These are phyloP conservation scores for Stachybotrys chlorohalonatus DNA, from an alignment of 2,329 filamentous ascomycete genomes.

Conservation along the genomic window DNA sequence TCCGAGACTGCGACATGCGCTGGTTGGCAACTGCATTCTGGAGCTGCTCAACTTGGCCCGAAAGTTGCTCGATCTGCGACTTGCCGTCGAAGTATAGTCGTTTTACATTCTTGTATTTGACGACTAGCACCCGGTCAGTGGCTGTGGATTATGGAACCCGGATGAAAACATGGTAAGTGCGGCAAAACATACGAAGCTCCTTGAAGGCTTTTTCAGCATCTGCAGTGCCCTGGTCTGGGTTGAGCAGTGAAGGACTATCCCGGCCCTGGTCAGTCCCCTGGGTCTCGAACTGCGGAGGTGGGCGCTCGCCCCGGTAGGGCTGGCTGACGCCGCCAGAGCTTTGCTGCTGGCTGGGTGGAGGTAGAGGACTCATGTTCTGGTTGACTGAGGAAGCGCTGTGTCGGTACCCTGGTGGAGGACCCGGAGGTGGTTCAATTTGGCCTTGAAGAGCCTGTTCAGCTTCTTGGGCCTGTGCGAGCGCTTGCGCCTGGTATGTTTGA, in stretches of 20 bases:
- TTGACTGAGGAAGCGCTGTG: conserved; percentile 36
- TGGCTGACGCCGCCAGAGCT: conserved; percentile 15
- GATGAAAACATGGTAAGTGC: background rate
- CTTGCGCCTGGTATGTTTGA: background rate
- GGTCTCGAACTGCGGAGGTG: conserved; percentile 35
- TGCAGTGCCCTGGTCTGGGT: conserved; percentile 28
- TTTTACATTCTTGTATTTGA: conserved; percentile 98
- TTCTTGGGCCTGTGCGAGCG: conserved; percentile 32
- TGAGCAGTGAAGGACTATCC: conserved; percentile 46
- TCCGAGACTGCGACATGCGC: conserved; percentile 86
- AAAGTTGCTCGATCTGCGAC: conserved; percentile 80
- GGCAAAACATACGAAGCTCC: conserved; percentile 39
- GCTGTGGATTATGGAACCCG: background rate
- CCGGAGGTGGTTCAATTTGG: conserved; percentile 32
- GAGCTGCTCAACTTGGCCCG: conserved; percentile 80
- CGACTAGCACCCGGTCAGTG: conserved; percentile 46
- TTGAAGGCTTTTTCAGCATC: conserved; percentile 49
- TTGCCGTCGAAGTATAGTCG: conserved; percentile 96
- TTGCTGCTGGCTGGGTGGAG: conserved; percentile 22
- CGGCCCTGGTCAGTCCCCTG: conserved; percentile 37
- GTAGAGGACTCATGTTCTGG: conserved; percentile 29
- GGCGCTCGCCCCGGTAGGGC: conserved; percentile 29
- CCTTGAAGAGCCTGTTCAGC: conserved; percentile 34
- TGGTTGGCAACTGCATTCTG: conserved; percentile 98
- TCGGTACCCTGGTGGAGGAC: conserved; percentile 42